These are phyloP conservation scores for Tetracladium setigerum DNA, from an alignment of 495 filamentous ascomycete genomes.

Conservation along the genomic window DNA sequence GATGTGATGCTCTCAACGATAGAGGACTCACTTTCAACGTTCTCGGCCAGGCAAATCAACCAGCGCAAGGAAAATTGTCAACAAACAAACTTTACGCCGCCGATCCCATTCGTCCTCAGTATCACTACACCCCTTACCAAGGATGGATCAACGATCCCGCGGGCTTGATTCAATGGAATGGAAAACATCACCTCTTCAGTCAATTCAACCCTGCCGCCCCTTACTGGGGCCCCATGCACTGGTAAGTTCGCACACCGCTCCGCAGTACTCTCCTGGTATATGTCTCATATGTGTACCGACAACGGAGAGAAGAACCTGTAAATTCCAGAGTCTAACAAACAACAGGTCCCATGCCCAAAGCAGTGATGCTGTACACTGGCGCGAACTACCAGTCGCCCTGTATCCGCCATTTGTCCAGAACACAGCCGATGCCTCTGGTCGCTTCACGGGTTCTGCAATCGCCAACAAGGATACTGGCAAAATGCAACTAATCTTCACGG, in stretches of 20 bases:
- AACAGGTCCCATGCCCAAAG: slow-evolving; percentile 34
- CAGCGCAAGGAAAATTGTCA: background rate
- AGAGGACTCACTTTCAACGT: slow-evolving; percentile 10
- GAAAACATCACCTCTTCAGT: slow-evolving; percentile 34
- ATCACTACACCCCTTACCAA: slow-evolving; percentile 17
- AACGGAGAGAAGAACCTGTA: no score
- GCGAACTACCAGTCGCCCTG: slow-evolving; percentile 30
- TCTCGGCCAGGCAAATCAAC: slow-evolving; percentile 16
- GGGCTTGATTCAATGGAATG: slow-evolving; percentile 17
- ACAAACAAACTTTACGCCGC: slow-evolving; percentile 2
- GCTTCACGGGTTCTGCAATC: slow-evolving; percentile 15
- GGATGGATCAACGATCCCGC: slow-evolving; percentile 19
- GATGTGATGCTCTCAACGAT: slow-evolving; percentile 14
- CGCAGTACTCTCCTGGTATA: no score
- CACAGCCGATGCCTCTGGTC: slow-evolving; percentile 21
- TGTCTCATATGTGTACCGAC: no score
- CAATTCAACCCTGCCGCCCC: slow-evolving; percentile 40
- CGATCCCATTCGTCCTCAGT: slow-evolving; percentile 14
- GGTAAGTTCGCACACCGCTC: no score
- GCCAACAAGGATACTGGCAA: slow-evolving; percentile 4
- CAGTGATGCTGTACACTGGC: slow-evolving; percentile 35
- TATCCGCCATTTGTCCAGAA: slow-evolving; percentile 11
- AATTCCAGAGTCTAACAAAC: no score
- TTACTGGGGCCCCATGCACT: slow-evolving; percentile 39
- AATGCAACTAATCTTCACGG: slow-evolving; percentile 11